Conservation (phyloP, 495 filamentous ascomycete genomes). For the Clavariopsis aquatica region DNA sequence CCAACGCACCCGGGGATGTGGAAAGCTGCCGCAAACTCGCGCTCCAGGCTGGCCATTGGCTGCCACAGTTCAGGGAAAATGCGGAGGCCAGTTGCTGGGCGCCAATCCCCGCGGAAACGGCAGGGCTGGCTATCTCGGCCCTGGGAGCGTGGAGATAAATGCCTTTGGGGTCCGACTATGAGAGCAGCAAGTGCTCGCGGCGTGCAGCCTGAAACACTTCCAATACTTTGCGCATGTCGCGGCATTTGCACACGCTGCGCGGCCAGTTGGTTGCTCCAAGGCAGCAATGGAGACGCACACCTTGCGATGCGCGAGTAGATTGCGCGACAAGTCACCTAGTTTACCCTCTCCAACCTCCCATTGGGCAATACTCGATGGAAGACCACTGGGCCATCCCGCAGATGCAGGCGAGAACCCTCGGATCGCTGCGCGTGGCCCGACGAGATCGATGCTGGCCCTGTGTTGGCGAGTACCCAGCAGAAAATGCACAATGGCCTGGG, state of each 20-base stretch:
- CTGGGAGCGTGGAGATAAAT: constrained; percentile 1
- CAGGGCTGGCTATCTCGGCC: constrained; percentile 7
- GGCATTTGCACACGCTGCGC: neutral
- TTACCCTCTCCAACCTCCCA: constrained; percentile 10
- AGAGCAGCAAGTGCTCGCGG: neutral
- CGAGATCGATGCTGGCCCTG: constrained; percentile 6
- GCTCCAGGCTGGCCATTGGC: neutral
- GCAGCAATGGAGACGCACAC: constrained; percentile 16
- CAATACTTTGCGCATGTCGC: constrained; percentile 5
- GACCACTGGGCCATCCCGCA: constrained; percentile 2
- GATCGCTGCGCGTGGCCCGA: constrained; percentile 4
- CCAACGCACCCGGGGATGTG: constrained; percentile 14
- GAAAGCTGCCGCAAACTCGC: neutral
- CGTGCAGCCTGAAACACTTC: constrained; percentile 24
- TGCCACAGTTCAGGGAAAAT: constrained; percentile 14
- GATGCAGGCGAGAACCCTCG: constrained; percentile 8
- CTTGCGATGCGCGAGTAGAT: neutral
- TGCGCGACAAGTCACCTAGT: constrained; percentile 6
- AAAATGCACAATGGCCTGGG: neutral
- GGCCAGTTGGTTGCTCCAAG: constrained; percentile 1
- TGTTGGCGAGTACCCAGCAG: constrained; percentile 17
- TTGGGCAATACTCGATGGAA: constrained; percentile 5
- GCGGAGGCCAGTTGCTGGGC: constrained; percentile 24
- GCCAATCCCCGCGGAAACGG: constrained; percentile 9
- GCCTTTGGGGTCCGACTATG: neutral